Evolutionary conservation across 495 filamentous ascomycete genomes (phyloP).

Genomic region (Lichina pygmaea): DNA sequence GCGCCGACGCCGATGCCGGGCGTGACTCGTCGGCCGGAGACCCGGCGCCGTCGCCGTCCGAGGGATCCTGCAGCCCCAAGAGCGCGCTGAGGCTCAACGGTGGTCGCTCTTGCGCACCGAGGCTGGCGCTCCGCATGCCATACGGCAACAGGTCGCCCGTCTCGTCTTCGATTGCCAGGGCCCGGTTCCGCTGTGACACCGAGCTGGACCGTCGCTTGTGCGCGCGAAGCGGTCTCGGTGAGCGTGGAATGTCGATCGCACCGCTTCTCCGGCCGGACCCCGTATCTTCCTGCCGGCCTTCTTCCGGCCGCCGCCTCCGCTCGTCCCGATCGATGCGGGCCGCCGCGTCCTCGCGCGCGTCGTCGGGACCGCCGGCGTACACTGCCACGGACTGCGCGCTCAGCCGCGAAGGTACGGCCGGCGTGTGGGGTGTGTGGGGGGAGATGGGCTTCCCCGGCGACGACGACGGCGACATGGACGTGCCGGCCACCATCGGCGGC

Average conservation of each 20-base stretch:
- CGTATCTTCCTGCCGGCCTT: slow-evolving; percentile 1
- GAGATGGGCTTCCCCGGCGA: slow-evolving; percentile 81
- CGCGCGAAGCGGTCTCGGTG: slow-evolving; percentile 34
- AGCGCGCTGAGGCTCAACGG: slow-evolving; percentile 28
- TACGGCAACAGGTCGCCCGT: slow-evolving; percentile 32
- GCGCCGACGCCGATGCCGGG: not conserved
- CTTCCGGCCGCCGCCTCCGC: not conserved
- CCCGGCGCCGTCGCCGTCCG: slow-evolving; percentile 7
- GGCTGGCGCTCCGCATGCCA: slow-evolving; percentile 43
- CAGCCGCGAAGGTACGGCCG: slow-evolving; percentile 73
- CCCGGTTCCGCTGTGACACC: slow-evolving; percentile 40
- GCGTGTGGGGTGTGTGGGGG: slow-evolving; percentile 82
- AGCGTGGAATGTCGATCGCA: slow-evolving; percentile 65
- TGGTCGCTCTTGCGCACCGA: slow-evolving; percentile 31
- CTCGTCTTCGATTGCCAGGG: slow-evolving; percentile 24
- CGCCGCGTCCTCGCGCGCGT: not conserved
- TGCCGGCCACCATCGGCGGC: slow-evolving; percentile 57
- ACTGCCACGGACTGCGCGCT: slow-evolving; percentile 25
- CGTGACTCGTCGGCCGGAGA: slow-evolving; percentile 4
- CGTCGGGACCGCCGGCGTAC: slow-evolving; percentile 1
- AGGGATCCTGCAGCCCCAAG: slow-evolving; percentile 21
- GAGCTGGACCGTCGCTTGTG: slow-evolving; percentile 47
- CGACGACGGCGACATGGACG: slow-evolving; percentile 60
- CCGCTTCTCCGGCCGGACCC: slow-evolving; percentile 10
- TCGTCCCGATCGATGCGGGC: not conserved